Evolutionary conservation across 129 eudicot genomes (phyloP).

Genomic region (Chrysanthemum lavandulifolium): DNA sequence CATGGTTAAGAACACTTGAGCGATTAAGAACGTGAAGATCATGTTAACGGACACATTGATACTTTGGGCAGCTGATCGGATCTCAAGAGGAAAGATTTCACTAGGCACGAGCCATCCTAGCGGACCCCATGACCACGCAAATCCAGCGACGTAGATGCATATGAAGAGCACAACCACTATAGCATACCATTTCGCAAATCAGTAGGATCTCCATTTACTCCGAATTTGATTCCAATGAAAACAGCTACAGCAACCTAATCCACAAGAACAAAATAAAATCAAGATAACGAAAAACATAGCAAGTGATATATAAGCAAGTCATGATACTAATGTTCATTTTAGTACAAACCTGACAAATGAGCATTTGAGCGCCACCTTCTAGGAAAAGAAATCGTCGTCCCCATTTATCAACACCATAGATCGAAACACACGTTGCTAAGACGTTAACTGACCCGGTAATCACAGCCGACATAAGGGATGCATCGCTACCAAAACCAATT

Average conservation of each 20-base stretch:
- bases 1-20: constrained; percentile 73
- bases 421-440: constrained; percentile 68
- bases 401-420: constrained; percentile 73
- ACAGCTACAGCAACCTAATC: constrained; percentile 64
- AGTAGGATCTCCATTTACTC: constrained; percentile 55
- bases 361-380: constrained; percentile 86
- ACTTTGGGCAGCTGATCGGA: constrained; percentile 90
- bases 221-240: constrained; percentile 68
- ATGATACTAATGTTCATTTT: background rate
- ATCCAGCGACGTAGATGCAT: constrained; percentile 76
- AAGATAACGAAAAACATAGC: background rate
- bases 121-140: constrained; percentile 99
- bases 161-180: constrained; percentile 76
- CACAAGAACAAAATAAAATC: background rate
- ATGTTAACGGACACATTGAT: constrained; percentile 88
- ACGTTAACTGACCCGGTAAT: constrained; percentile 79
- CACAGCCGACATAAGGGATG: constrained; percentile 86
- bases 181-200: constrained; percentile 75
- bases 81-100: constrained; percentile 86
- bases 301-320: background rate
- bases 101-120: constrained; percentile 91
- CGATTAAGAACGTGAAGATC: constrained; percentile 78
- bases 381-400: constrained; percentile 83
- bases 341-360: constrained; percentile 76
- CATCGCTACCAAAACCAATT: constrained; percentile 68